Evolutionary conservation across 1,284 basidiomycete genomes (phyloP).

Genomic region (Inonotus obliquus): DNA sequence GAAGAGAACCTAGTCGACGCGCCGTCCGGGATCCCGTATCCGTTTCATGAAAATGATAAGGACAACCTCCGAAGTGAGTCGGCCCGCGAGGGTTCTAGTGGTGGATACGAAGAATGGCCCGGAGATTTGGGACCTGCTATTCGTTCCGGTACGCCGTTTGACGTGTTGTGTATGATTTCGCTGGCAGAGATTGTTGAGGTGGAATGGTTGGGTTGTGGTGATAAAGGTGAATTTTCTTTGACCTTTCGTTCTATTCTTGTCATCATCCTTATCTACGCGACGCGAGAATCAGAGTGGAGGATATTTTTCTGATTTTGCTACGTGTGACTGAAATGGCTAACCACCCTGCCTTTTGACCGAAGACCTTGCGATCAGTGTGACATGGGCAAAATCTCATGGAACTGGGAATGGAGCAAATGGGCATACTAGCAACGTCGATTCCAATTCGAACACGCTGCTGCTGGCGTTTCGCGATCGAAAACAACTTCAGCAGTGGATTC

Average conservation of each 20-base stretch:
- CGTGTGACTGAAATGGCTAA: no score
- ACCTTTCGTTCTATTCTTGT: not conserved
- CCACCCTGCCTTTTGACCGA: not conserved
- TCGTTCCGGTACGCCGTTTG: not conserved
- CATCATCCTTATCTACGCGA: not conserved
- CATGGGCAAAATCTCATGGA: no score
- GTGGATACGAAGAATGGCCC: not conserved
- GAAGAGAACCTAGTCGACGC: not conserved
- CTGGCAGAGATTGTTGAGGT: not conserved
- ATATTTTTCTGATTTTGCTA: not conserved
- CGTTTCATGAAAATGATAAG: not conserved
- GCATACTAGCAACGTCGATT: not conserved
- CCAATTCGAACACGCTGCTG: not conserved
- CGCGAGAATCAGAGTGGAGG: not conserved
- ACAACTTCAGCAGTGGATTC: conserved; percentile 10
- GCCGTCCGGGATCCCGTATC: not conserved
- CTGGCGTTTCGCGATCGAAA: not conserved
- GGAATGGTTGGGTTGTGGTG: not conserved
- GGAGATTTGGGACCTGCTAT: conserved; percentile 13
- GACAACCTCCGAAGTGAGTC: not conserved
- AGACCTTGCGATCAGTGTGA: not conserved
- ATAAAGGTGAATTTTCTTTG: not conserved
- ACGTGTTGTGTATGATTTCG: not conserved
- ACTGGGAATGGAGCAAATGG: no score
- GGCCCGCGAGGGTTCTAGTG: no score